Conservation (phyloP, 1,139 yeast genomes). For the Hyphopichia burtonii region DNA sequence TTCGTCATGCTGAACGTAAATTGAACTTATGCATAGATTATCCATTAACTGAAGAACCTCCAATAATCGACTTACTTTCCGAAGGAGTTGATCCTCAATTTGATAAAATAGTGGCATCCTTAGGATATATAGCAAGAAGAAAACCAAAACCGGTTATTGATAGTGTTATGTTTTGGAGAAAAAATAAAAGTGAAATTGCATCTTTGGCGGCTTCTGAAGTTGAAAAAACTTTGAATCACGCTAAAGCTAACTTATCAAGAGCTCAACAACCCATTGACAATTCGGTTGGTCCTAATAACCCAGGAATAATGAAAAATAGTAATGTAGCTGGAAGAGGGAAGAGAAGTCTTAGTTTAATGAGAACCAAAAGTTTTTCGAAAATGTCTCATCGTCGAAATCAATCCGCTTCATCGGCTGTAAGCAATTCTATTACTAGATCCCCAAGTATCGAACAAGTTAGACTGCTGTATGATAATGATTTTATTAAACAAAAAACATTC, state of each 20-base stretch:
- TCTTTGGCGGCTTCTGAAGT: slow-evolving; percentile 68
- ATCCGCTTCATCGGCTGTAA: slow-evolving; percentile 27
- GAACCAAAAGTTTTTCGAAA: slow-evolving; percentile 40
- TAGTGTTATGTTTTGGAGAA: slow-evolving; percentile 98
- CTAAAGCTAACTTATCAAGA: slow-evolving; percentile 17
- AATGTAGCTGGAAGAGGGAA: slow-evolving; percentile 22
- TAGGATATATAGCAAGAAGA: slow-evolving; percentile 86
- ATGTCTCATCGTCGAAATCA: slow-evolving; percentile 40
- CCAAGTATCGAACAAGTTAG: slow-evolving; percentile 8
- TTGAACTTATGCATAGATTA: slow-evolving; percentile 70
- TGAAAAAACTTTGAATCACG: slow-evolving; percentile 35
- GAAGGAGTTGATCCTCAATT: slow-evolving; percentile 86
- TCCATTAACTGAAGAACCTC: slow-evolving; percentile 73
- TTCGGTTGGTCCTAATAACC: slow-evolving; percentile 10
- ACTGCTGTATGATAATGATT: slow-evolving; percentile 14
- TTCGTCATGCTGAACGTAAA: slow-evolving; percentile 87
- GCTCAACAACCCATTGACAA: not conserved
- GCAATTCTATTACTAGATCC: slow-evolving; percentile 7
- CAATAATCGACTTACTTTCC: slow-evolving; percentile 75
- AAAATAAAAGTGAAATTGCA: slow-evolving; percentile 83
- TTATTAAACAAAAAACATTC: slow-evolving; percentile 20
- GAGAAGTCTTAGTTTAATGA: slow-evolving; percentile 41
- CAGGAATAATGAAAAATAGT: slow-evolving; percentile 13
- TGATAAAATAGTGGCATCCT: slow-evolving; percentile 78
- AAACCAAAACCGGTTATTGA: slow-evolving; percentile 97